Conservation (phyloP, 352 stramenopile genomes). For the Phytophthora meadii region DNA sequence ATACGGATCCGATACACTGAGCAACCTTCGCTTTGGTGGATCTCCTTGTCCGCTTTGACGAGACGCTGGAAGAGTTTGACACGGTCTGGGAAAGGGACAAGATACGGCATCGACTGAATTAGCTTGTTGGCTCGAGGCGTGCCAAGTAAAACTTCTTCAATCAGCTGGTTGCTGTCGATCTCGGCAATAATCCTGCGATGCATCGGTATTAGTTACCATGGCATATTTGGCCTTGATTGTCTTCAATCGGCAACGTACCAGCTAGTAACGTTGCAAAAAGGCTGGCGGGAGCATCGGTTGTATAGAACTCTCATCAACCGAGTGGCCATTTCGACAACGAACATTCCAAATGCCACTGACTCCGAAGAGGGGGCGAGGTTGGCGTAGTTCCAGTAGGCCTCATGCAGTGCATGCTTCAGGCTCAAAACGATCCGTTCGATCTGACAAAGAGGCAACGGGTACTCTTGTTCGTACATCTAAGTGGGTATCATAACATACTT, state of each 20-base stretch:
- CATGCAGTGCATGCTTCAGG: constrained; percentile 65
- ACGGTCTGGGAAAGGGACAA: constrained; percentile 73
- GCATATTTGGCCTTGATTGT: not conserved
- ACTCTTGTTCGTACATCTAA: constrained; percentile 77
- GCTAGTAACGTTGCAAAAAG: constrained; percentile 78
- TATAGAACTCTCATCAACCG: constrained; percentile 70
- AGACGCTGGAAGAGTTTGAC: constrained; percentile 76
- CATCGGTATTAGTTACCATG: not conserved
- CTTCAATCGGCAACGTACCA: constrained; percentile 51
- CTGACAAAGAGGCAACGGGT: constrained; percentile 69
- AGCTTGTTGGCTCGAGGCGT: constrained; percentile 66
- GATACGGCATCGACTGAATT: constrained; percentile 78
- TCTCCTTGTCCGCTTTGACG: constrained; percentile 59
- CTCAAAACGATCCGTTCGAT: constrained; percentile 67
- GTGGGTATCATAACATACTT: not conserved
- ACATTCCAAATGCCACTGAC: constrained; percentile 58
- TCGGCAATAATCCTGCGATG: constrained; percentile 58
- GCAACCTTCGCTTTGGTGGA: constrained; percentile 53
- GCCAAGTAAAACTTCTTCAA: constrained; percentile 59
- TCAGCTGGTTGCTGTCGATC: constrained; percentile 61
- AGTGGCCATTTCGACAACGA: constrained; percentile 64
- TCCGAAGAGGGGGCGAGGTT: constrained; percentile 34
- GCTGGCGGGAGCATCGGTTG: constrained; percentile 68
- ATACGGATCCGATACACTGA: constrained; percentile 72
- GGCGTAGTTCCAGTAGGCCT: constrained; percentile 58